These are phyloP conservation scores for Corrigiola litoralis DNA, from an alignment of 179 eudicot genomes.

Conservation along the genomic window DNA sequence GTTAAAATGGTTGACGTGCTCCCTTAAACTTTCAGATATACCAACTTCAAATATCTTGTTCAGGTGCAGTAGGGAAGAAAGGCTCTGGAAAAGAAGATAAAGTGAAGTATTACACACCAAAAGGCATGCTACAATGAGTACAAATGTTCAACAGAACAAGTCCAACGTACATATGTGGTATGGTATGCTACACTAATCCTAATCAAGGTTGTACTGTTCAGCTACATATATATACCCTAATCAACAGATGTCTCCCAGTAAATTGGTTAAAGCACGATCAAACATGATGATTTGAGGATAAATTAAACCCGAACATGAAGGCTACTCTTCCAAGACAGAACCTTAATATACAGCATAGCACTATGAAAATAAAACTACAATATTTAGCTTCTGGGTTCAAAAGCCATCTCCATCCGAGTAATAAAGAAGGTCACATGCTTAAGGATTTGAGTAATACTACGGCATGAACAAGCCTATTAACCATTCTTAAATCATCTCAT, in stretches of 20 bases:
- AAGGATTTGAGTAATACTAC: neutral
- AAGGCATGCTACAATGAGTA: neutral
- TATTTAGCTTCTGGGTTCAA: neutral
- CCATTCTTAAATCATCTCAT: neutral
- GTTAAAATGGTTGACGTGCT: conserved; percentile 48
- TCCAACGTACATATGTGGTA: too few relatives aligned
- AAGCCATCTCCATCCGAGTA: neutral
- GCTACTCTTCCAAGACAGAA: neutral
- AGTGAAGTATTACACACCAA: conserved; percentile 1
- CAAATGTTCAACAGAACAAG: neutral
- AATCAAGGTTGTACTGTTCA: neutral
- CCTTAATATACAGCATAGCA: neutral
- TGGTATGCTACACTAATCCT: neutral
- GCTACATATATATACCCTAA: neutral
- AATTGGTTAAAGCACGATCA: neutral
- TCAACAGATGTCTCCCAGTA: neutral
- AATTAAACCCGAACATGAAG: neutral
- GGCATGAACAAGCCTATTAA: neutral
- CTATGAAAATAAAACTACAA: neutral
- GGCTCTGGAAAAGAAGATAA: conserved; percentile 45
- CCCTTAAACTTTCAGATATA: conserved; percentile 65
- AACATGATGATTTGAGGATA: neutral
- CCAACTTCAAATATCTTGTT: conserved; percentile 92
- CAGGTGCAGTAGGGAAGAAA: conserved; percentile 80
- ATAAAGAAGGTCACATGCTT: neutral